These are phyloP conservation scores for Thielaviopsis populi DNA, from an alignment of 2,329 filamentous ascomycete species.

Conservation along the genomic window DNA sequence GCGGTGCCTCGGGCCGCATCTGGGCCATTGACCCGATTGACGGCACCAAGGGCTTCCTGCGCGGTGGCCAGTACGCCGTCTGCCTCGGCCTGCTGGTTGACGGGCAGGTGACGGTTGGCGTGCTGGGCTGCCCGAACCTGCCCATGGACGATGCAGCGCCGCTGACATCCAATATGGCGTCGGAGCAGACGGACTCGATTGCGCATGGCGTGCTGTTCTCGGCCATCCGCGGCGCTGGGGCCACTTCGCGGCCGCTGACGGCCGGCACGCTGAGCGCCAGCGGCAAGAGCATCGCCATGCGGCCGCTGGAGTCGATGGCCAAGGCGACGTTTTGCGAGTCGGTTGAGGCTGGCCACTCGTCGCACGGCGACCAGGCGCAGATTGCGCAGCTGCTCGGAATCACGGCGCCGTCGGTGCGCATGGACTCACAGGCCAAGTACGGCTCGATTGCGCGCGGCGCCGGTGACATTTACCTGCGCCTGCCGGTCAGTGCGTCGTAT, in stretches of 20 bases:
- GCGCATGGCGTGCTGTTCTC: slow-evolving; percentile 73
- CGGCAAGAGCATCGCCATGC: slow-evolving; percentile 47
- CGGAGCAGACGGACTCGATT: slow-evolving; percentile 58
- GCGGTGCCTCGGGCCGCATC: slow-evolving; percentile 61
- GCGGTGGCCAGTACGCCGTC: slow-evolving; percentile 93
- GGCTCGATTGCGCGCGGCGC: slow-evolving; percentile 86
- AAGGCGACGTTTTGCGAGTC: slow-evolving; percentile 91
- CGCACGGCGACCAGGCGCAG: slow-evolving; percentile 59
- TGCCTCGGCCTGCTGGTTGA: slow-evolving; percentile 86
- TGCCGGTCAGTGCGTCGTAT: slow-evolving; percentile 76
- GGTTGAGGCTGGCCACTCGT: slow-evolving; percentile 84
- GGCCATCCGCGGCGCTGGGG: slow-evolving; percentile 64
- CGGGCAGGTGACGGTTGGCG: slow-evolving; percentile 84
- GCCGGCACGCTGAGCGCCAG: slow-evolving; percentile 36
- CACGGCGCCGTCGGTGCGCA: slow-evolving; percentile 73
- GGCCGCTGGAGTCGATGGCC: slow-evolving; percentile 53
- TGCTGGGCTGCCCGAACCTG: slow-evolving; percentile 89
- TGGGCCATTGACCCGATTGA: slow-evolving; percentile 98
- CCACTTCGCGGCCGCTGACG: slow-evolving; percentile 59
- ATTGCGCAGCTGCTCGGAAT: slow-evolving; percentile 80
- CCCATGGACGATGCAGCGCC: slow-evolving; percentile 63
- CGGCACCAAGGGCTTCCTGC: slow-evolving; percentile 91
- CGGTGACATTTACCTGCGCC: slow-evolving; percentile 82
- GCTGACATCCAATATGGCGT: slow-evolving; percentile 42
- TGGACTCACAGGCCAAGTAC: slow-evolving; percentile 98